phyloP scores from a whole-genome alignment of 257 asterid species.

The Solanum pinnatisectum region DNA sequence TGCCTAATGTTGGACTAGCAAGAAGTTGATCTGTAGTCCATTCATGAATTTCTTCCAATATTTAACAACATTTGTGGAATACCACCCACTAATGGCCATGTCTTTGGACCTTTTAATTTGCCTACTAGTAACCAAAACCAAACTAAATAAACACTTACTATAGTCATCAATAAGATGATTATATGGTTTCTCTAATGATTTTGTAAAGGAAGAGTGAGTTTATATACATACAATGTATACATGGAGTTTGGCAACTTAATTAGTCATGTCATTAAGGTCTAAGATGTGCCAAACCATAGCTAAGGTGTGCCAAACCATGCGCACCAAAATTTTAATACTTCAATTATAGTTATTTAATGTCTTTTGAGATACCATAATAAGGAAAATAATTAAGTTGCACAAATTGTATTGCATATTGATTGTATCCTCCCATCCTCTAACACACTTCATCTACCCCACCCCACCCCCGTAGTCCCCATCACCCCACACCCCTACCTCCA shows the following conservation, averaged over 20 bases:
- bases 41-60: too few relatives aligned
- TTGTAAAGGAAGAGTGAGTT: too few relatives aligned
- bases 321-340: neutral
- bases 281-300: neutral
- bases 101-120: neutral
- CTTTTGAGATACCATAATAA: neutral
- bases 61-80: neutral
- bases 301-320: neutral
- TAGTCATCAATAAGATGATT: neutral
- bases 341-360: neutral
- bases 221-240: too few relatives aligned
- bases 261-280: too few relatives aligned
- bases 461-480: too few relatives aligned
- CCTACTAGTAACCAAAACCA: neutral
- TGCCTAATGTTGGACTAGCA: neutral
- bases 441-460: too few relatives aligned
- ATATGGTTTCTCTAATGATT: neutral
- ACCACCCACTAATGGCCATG: neutral
- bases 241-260: too few relatives aligned
- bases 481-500: too few relatives aligned
- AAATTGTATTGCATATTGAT: too few relatives aligned
- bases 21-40: neutral
- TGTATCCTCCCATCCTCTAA: neutral
- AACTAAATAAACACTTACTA: neutral
- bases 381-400: neutral